Evolutionary conservation across 306 rosid genomes (phyloP), one percentile per base, ranked within the genome.

Genomic region (Corylus heterophylla): DNA sequence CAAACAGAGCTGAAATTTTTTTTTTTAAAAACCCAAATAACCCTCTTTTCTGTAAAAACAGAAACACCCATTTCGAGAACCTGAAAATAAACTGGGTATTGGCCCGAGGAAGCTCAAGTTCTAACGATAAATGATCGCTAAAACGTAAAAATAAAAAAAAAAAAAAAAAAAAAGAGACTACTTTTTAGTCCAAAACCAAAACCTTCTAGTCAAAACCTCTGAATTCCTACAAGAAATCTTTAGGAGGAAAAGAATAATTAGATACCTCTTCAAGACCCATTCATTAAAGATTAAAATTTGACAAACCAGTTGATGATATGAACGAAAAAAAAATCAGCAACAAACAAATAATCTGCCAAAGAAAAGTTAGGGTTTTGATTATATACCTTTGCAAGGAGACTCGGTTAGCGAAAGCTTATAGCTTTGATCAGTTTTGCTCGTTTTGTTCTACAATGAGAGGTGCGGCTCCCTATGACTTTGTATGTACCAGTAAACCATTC

Each of bases 21-120:
- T 35, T 35, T 35, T 35, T 35, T 35, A 2, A 47, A 18, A 39
- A 56, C 75, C 27, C 22, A 58, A 59, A 70, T 12, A 49, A 14
- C 12, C 48, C 61, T 29, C 58, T 55, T 45, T 25, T 4, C 62
- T 49, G 25, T 35, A 1, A 42, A 59, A 29, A 20, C 13, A 20
- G 64, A 49, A 5, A 12, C 5, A 70, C 56, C 77, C 52, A 37
- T 71, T 29, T 61, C 45, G 31, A 50, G 2, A 59, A 51, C 64
- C 66, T 52, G 25, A 64, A 37, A 61, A 35, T 0, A 22, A 9
- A 39, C 31, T 54, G n/a, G 14, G 39, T n/a, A 72, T 29, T 58
- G 35, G 56, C 68, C 69, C 68, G 51, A 69, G 68, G 2, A 69
- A 69, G 70, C 69, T 62, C 27, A 14, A 61, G 72, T 54, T 76